Evolutionary conservation across 345 rosid genomes (phyloP).

Genomic region (Citrus medica): DNA sequence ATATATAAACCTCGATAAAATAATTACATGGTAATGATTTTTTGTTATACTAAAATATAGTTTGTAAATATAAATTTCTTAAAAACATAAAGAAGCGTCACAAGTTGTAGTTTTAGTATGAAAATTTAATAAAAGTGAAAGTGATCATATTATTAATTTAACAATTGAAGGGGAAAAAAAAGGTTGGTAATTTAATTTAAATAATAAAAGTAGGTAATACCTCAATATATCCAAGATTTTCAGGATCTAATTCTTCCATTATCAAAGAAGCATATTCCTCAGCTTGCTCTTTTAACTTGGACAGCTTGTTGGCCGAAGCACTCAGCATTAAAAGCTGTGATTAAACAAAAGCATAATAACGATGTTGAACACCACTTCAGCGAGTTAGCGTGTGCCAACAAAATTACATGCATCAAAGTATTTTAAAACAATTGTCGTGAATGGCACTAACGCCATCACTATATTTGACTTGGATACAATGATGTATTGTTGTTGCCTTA

Average conservation of each 20-base stretch:
- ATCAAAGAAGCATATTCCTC: constrained; percentile 87
- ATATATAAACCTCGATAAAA: too few relatives aligned
- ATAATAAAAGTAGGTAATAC: constrained; percentile 21
- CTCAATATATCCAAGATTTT: constrained; percentile 92
- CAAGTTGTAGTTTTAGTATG: too few relatives aligned
- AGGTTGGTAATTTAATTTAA: not conserved
- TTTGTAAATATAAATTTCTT: too few relatives aligned
- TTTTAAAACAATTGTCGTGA: not conserved
- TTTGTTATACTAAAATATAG: too few relatives aligned
- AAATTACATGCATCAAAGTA: not conserved
- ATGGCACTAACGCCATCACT: not conserved
- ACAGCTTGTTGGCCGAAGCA: constrained; percentile 90
- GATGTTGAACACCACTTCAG: not conserved
- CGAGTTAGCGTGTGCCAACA: not conserved
- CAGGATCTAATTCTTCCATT: constrained; percentile 98
- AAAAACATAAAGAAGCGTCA: too few relatives aligned
- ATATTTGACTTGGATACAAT: not conserved
- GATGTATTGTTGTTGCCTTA: not conserved
- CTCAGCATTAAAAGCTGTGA: constrained; percentile 91
- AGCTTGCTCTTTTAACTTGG: constrained; percentile 90
- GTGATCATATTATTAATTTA: not conserved
- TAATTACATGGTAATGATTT: too few relatives aligned
- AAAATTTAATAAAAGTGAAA: not conserved
- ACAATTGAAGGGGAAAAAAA: not conserved
- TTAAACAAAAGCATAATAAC: constrained; percentile 1